Percentiles rank a stretch among this genome's conserved stretches.
Conservation (phyloP, 306 rosid species). For the Begonia loranthoides region DNA sequence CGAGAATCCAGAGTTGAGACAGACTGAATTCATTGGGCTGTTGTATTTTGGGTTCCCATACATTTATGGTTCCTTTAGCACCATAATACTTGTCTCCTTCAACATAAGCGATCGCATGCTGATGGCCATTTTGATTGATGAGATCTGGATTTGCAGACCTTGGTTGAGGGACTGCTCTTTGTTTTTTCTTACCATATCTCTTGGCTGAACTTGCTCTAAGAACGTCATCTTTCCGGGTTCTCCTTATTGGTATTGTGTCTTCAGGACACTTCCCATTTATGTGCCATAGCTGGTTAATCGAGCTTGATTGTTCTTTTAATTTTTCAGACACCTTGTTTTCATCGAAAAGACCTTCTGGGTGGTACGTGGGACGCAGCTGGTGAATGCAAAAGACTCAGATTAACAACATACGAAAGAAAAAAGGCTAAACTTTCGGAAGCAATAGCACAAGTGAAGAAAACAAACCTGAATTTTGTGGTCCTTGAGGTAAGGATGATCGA, state of each 20-base stretch:
- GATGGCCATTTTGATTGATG: conserved; percentile 88
- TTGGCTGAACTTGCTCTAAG: conserved; percentile 77
- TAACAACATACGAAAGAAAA: too few relatives aligned
- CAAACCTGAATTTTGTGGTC: conserved; percentile 74
- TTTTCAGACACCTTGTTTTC: conserved; percentile 49
- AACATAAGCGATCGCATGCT: conserved; percentile 97
- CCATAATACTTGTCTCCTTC: conserved; percentile 91
- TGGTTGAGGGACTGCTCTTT: conserved; percentile 57
- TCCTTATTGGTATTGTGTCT: conserved; percentile 75
- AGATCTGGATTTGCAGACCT: conserved; percentile 94
- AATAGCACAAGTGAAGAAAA: neutral
- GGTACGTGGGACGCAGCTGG: conserved; percentile 69
- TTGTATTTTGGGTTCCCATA: conserved; percentile 96
- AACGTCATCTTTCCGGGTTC: conserved; percentile 80
- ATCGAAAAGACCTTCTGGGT: conserved; percentile 72
- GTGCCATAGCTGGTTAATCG: conserved; percentile 74
- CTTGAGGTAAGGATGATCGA: conserved; percentile 92
- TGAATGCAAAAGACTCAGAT: neutral
- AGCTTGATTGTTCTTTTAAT: conserved; percentile 26
- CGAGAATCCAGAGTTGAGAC: conserved; percentile 91
- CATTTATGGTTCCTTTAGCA: conserved; percentile 94
- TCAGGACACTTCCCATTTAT: conserved; percentile 65
- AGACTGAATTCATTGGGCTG: conserved; percentile 90
- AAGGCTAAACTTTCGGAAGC: too few relatives aligned
- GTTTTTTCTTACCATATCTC: conserved; percentile 89